phyloP scores from a whole-genome alignment of 306 rosid genomes.

The Canavalia gladiata region DNA sequence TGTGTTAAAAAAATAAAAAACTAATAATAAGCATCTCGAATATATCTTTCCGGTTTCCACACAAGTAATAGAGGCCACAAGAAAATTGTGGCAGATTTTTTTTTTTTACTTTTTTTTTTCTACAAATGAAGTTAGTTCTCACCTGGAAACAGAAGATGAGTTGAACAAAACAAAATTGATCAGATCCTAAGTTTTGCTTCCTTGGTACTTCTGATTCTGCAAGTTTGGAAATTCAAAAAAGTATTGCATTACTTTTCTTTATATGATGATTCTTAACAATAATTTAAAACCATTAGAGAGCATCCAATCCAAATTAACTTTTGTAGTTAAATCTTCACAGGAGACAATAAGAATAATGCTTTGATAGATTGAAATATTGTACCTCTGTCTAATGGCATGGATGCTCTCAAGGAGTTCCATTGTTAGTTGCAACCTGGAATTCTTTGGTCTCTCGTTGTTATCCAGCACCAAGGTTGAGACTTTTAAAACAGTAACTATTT shows the following conservation, averaged over 20 bases:
- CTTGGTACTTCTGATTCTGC: conserved; percentile 65
- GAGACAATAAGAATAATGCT: conserved; percentile 16
- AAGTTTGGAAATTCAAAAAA: conserved; percentile 7
- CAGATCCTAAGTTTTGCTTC: conserved; percentile 54
- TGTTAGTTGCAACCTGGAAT: conserved; percentile 74
- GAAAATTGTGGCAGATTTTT: conserved; percentile 30
- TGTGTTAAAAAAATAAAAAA: background rate
- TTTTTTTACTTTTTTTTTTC: background rate
- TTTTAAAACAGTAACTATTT: conserved; percentile 71
- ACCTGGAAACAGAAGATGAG: conserved; percentile 52
- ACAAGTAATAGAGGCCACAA: conserved; percentile 18
- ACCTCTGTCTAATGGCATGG: conserved; percentile 75
- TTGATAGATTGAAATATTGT: conserved; percentile 33
- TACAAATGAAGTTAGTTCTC: conserved; percentile 28
- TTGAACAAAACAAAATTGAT: conserved; percentile 50
- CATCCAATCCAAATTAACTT: background rate
- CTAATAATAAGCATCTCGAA: conserved; percentile 32
- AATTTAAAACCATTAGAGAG: conserved; percentile 13
- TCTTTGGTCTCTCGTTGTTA: conserved; percentile 64
- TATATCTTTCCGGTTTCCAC: conserved; percentile 29
- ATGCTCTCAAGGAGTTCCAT: conserved; percentile 79
- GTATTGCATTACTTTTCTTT: conserved; percentile 7
- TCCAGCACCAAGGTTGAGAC: conserved; percentile 70
- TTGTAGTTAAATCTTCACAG: conserved; percentile 35
- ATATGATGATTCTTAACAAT: background rate